phyloP scores from a whole-genome alignment of 176 grass and related monocot genomes.

The Ananas comosus region DNA sequence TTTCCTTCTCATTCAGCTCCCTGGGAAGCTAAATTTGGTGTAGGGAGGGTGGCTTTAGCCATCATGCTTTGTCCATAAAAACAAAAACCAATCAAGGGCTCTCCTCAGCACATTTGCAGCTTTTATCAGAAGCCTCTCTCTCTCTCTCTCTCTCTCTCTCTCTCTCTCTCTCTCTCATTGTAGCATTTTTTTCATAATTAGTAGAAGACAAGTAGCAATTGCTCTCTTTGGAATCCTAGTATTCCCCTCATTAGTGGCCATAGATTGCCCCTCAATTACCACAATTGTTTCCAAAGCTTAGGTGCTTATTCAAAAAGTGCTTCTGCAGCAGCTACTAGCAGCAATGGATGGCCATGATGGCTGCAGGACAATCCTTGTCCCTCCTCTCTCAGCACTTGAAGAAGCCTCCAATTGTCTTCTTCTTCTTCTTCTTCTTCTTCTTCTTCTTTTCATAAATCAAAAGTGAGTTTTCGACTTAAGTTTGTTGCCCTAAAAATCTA shows the following conservation, averaged over 20 bases:
- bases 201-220: too few species aligned
- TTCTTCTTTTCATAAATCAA: too few species aligned
- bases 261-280: conserved; percentile 7
- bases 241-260: conserved; percentile 1
- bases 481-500: too few species aligned
- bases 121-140: conserved; percentile 17
- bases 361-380: conserved; percentile 23
- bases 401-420: background rate
- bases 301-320: conserved; percentile 16
- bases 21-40: conserved; percentile 11
- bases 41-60: conserved; percentile 31
- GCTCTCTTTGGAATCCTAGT: conserved; percentile 17
- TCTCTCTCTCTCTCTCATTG: conserved; percentile 21
- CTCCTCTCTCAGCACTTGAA: conserved; percentile 3
- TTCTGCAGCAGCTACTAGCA: conserved; percentile 17
- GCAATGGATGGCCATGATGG: conserved; percentile 36
- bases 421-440: background rate
- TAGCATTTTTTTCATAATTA: conserved; percentile 9
- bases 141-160: conserved; percentile 6
- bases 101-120: conserved; percentile 26
- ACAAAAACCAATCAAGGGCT: conserved; percentile 24
- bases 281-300: conserved; percentile 31
- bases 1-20: background rate
- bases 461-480: too few species aligned
- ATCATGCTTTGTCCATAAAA: conserved; percentile 61